A percentile compares a stretch with the other conserved stretches of the same genome.
phyloP scores from a whole-genome alignment of 805 yeast species.

The Alloascoidea africana region DNA sequence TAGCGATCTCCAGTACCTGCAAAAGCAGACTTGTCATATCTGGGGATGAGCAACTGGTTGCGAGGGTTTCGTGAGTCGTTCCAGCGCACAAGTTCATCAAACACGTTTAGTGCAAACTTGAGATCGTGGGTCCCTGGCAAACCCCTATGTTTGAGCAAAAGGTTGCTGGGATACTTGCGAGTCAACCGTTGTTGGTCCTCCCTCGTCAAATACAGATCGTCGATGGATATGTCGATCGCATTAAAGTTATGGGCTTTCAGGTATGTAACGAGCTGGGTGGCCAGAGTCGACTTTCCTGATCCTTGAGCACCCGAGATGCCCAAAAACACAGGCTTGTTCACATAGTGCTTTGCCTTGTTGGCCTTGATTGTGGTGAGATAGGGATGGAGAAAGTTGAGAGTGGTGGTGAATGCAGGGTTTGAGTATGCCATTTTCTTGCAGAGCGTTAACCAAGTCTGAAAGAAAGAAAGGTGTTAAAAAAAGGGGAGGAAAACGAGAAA shows the following conservation, averaged over 20 bases:
- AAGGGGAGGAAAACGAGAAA: too few species aligned
- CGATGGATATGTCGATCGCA: constrained; percentile 44
- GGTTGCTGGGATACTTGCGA: constrained; percentile 25
- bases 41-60: constrained; percentile 31
- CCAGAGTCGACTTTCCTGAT: neutral
- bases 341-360: neutral
- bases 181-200: constrained; percentile 38
- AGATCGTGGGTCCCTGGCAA: constrained; percentile 91
- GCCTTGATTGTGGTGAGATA: neutral
- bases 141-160: constrained; percentile 67
- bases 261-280: neutral
- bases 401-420: too few species aligned
- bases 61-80: constrained; percentile 15
- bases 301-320: neutral
- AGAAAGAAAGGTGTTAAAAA: too few species aligned
- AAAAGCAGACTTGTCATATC: constrained; percentile 62
- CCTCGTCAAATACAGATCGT: constrained; percentile 71
- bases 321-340: neutral
- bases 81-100: constrained; percentile 16
- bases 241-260: constrained; percentile 7
- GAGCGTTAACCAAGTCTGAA: too few species aligned
- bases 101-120: constrained; percentile 18
- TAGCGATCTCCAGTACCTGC: constrained; percentile 71
- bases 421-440: too few species aligned
- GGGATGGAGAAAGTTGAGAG: neutral